Conservation (phyloP, 306 rosid genomes). For the Glycine tomentella region DNA sequence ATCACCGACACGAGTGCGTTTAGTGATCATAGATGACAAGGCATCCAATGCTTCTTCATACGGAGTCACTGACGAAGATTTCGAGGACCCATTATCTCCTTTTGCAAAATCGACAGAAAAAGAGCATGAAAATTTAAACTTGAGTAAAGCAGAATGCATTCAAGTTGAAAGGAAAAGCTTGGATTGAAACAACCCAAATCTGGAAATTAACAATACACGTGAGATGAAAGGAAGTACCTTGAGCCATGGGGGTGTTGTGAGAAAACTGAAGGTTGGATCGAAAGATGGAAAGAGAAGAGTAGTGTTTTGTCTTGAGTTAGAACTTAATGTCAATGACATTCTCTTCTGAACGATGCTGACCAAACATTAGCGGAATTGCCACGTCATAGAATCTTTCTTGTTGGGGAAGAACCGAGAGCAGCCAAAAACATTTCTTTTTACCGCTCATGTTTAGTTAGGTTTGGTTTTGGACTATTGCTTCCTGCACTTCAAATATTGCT, state of each 20-base stretch:
- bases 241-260: constrained; percentile 52
- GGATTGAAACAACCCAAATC: constrained; percentile 10
- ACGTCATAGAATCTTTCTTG: constrained; percentile 4
- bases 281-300: constrained; percentile 5
- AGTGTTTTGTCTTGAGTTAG: background rate
- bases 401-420: too few species aligned
- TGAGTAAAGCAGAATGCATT: constrained; percentile 10
- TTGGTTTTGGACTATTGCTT: too few species aligned
- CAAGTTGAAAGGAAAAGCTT: background rate
- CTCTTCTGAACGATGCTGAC: background rate
- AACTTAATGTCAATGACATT: background rate
- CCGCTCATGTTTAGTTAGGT: too few species aligned
- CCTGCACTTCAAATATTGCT: too few species aligned
- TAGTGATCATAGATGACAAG: constrained; percentile 81
- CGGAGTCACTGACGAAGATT: constrained; percentile 49
- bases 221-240: constrained; percentile 52
- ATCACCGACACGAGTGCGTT: constrained; percentile 82
- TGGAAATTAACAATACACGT: background rate
- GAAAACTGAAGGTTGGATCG: constrained; percentile 19
- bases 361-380: background rate
- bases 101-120: constrained; percentile 25
- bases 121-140: constrained; percentile 15
- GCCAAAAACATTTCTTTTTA: too few species aligned
- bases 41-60: constrained; percentile 87
- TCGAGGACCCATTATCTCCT: constrained; percentile 56